Base-by-base conservation (phyloP, 2,329 filamentous ascomycete genomes). In the Stemphylium lycopersici region DNA sequence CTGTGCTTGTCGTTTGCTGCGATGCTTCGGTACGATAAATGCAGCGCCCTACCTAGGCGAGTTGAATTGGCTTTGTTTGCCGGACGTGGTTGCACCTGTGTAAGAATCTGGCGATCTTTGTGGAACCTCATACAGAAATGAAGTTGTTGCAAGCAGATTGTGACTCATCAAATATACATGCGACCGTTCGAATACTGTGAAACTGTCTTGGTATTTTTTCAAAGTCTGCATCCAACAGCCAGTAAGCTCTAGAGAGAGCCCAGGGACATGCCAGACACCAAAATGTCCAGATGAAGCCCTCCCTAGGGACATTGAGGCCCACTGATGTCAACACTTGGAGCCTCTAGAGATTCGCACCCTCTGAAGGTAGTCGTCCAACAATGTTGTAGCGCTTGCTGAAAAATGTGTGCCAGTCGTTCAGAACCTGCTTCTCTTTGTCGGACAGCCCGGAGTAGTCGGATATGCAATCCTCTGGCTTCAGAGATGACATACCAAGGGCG, bases 341-440 rank as follows among this genome's bases (percentile, higher is more conserved):
- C 13, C 10, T 10, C 39, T 40, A 69, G 16, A 69, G 62, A 4
- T 59, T 62, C 5, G 65, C 52, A 29, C 50, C 51, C 33, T 70
- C 67, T 10, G 61, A 31, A 26, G 66, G 64, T 22, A 76, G 59
- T 46, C 67, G 66, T 7, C 91, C 91, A 41, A 96, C 87, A 46
- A 98, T 84, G 68, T 96, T 98, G 79, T 99, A 99, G 53, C 95
- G 84, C 81, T 98, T 99, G 64, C 89, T 91, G 78, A 99, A 99
- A 78, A 96, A 99, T 2, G 90, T 96, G 60, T 89, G 86, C 95
- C 95, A 99, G 75, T 99, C 95, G 48, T 93, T 84, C 57, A 99
- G 79, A 3, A 90, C 88, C 22, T 85, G 86, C 80, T 95, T 91
- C 75, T 97, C 88, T 77, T 95, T 92, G 18, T 96, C 92, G 12